Percentiles rank a stretch among this genome's conserved stretches.
Conservation (phyloP, 2,329 filamentous ascomycete species). For the Chaetomium olivaceum region DNA sequence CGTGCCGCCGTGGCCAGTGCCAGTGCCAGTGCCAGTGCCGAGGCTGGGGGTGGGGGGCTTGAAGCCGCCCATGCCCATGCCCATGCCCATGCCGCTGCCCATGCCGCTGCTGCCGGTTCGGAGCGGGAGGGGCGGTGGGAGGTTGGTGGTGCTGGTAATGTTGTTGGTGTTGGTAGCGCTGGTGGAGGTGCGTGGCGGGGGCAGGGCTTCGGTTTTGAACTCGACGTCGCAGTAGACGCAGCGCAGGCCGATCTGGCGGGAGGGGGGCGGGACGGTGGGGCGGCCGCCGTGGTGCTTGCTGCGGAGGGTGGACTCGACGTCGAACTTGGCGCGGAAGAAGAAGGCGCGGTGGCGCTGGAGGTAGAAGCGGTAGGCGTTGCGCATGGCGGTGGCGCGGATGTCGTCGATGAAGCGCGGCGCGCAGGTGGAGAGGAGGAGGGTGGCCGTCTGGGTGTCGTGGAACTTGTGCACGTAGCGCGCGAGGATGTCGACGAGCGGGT, state of each 20-base stretch:
- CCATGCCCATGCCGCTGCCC: constrained; percentile 2
- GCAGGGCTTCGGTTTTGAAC: constrained; percentile 44
- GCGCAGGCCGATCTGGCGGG: constrained; percentile 70
- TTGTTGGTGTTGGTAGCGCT: constrained; percentile 14
- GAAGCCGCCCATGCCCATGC: constrained; percentile 5
- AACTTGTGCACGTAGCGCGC: constrained; percentile 75
- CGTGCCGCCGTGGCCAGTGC: constrained; percentile 32
- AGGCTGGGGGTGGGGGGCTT: constrained; percentile 22
- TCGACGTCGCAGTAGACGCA: constrained; percentile 74
- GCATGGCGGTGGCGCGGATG: constrained; percentile 72
- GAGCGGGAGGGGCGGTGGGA: constrained; percentile 19
- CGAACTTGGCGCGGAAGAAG: constrained; percentile 74
- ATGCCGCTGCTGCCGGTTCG: constrained; percentile 9
- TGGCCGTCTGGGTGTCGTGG: constrained; percentile 76
- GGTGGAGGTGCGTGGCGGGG: constrained; percentile 15
- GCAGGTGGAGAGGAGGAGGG: constrained; percentile 71
- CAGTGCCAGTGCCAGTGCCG: constrained; percentile 22
- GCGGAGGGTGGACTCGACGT: constrained; percentile 71
- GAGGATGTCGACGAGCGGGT: constrained; percentile 71
- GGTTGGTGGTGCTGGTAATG: not conserved
- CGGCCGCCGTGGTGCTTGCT: constrained; percentile 66
- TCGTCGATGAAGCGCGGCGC: constrained; percentile 77
- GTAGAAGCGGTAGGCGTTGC: constrained; percentile 68
- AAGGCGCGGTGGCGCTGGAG: constrained; percentile 73
- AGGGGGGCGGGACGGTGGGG: constrained; percentile 64